A percentile compares a stretch with the other conserved stretches of the same genome.
These are phyloP conservation scores for Pythium angustatum DNA, from an alignment of 352 stramenopile species.

Conservation along the genomic window DNA sequence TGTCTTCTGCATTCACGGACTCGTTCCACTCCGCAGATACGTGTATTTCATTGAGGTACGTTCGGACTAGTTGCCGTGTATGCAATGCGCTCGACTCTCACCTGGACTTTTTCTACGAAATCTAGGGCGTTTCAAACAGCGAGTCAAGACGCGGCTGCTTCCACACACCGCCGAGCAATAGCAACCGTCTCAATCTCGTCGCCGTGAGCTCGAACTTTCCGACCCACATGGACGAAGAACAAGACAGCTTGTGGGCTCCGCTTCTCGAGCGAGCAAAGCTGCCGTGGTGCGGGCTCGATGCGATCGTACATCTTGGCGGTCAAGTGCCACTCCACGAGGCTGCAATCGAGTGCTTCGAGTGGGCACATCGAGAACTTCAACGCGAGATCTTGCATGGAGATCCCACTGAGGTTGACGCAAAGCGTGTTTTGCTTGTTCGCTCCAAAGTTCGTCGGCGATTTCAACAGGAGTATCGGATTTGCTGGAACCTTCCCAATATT, in stretches of 20 bases:
- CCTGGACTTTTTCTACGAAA: not conserved
- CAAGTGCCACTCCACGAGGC: constrained; percentile 78
- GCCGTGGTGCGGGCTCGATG: constrained; percentile 71
- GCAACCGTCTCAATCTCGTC: constrained; percentile 46
- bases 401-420: constrained; percentile 5
- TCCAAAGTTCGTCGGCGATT: constrained; percentile 55
- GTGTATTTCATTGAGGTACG: constrained; percentile 66
- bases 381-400: constrained; percentile 13
- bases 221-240: constrained; percentile 53
- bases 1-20: constrained; percentile 48
- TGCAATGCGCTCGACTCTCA: not conserved
- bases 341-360: constrained; percentile 61
- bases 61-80: not conserved
- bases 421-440: constrained; percentile 20
- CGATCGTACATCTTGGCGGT: constrained; percentile 68
- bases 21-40: constrained; percentile 61
- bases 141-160: constrained; percentile 55
- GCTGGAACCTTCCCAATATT: constrained; percentile 67
- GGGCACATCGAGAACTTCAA: constrained; percentile 42
- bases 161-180: constrained; percentile 44
- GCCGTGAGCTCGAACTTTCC: constrained; percentile 71
- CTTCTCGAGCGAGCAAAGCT: constrained; percentile 48
- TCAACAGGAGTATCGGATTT: constrained; percentile 68
- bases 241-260: constrained; percentile 59
- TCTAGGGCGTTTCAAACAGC: constrained; percentile 56